Base-by-base conservation (phyloP, 148 eudicot species). In the Pouteria glomerata region DNA sequence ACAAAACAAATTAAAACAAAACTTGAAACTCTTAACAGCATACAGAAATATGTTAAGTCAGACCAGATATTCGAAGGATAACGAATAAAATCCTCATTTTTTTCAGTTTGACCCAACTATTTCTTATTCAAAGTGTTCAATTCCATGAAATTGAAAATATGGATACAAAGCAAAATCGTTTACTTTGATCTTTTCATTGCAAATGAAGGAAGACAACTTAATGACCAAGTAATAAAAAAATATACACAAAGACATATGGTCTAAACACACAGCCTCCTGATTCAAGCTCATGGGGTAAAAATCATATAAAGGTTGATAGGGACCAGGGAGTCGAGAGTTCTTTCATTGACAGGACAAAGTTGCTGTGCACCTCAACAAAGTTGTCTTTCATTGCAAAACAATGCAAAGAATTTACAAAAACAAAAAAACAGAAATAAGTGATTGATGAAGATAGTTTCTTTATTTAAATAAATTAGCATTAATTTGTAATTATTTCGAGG, bases 401-500 rank as follows among this genome's bases (percentile, higher is more conserved):
- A 35, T 44, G 23, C 6, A 55, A 66, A 66, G 48, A 48, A 12
- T 1, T n/a, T n/a, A n/a, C n/a, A n/a, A n/a, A 48, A 30, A 64
- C 26, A 13, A 41, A 39, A 8, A 41, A 63, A 6, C 6, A 14
- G 59, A 65, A 30, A 30, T 65, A 66, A n/a, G 29, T 45, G 35
- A 57, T 31, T 15, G 19, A 24, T 16, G 51, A 41, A 57, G 18
- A 57, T 10, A 39, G 39, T 29, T 45, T 29, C 41, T 42, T 30
- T 19, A 23, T 70, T 53, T 29, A 42, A 14, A 52, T n/a, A 56
- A 44, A 42, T 57, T 27, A 44, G 33, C 14, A 37, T 34, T 15
- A 70, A 61, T 44, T 70, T 53, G 57, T 39, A 66, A 5, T 57
- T 29, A 76, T 63, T 44, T 24, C 65, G 73, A 70, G 55, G 64